phyloP scores from a whole-genome alignment of 371 early-diverging fungal species.

The Haplosporangium sp. region DNA sequence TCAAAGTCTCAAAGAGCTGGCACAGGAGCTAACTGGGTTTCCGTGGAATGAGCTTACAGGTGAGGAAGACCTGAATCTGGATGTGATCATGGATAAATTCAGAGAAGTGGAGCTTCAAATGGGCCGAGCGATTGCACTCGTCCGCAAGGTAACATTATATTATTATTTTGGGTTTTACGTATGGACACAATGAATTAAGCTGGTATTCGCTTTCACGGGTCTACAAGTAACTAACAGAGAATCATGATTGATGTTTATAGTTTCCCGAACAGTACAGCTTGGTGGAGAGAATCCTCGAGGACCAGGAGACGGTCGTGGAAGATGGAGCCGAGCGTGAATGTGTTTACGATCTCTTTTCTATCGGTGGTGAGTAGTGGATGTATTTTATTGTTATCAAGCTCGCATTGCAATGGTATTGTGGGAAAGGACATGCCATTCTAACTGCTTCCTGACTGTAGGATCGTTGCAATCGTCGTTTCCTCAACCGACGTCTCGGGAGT shows the following conservation, averaged over 20 bases:
- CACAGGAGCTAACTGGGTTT: constrained; percentile 57
- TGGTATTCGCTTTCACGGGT: not conserved
- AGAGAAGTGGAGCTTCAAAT: constrained; percentile 69
- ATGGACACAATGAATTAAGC: not conserved
- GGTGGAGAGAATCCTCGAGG: constrained; percentile 67
- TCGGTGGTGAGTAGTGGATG: constrained; percentile 57
- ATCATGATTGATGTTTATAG: constrained; percentile 49
- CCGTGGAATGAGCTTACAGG: constrained; percentile 64
- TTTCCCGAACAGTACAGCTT: constrained; percentile 77
- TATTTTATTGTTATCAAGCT: not conserved
- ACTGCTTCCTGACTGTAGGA: constrained; percentile 6
- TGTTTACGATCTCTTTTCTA: constrained; percentile 68
- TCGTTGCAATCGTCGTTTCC: constrained; percentile 56
- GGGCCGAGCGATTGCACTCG: constrained; percentile 71
- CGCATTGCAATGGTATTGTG: not conserved
- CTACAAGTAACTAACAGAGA: not conserved
- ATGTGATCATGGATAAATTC: constrained; percentile 61
- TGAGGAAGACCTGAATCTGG: constrained; percentile 57
- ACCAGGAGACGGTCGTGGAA: constrained; percentile 59
- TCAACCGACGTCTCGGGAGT: constrained; percentile 63
- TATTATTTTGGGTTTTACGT: not conserved
- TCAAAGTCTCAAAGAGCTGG: constrained; percentile 59
- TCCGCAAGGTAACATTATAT: constrained; percentile 62
- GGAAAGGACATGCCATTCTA: not conserved
- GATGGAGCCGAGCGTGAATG: constrained; percentile 72